phyloP scores from a whole-genome alignment of 345 rosid genomes.

The Salix caprea region DNA sequence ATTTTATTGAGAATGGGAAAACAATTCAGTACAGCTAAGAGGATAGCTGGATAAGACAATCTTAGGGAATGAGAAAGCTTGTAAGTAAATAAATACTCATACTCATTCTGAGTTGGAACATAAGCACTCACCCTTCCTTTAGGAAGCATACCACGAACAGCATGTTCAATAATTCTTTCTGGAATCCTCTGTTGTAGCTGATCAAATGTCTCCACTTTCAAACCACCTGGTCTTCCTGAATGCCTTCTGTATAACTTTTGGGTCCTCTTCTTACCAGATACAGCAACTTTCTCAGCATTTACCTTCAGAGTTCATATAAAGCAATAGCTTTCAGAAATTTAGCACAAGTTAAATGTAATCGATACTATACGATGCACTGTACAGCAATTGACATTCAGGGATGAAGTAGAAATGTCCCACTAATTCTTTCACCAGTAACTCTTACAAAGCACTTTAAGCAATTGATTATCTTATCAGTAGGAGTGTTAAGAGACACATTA shows the following conservation, averaged over 20 bases:
- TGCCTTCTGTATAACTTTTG: conserved; percentile 96
- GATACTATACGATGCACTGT: neutral
- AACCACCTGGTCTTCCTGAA: conserved; percentile 99
- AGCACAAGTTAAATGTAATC: neutral
- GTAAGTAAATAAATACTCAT: neutral
- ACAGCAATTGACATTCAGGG: neutral
- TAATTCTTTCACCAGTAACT: neutral
- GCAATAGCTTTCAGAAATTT: neutral
- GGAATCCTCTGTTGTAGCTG: conserved; percentile 93
- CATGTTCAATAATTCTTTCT: conserved; percentile 93
- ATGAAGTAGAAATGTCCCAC: neutral
- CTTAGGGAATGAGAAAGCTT: neutral
- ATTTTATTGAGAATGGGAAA: too few relatives aligned
- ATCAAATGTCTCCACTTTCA: conserved; percentile 87
- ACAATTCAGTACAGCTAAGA: too few relatives aligned
- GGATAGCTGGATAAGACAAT: too few relatives aligned
- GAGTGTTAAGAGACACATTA: neutral
- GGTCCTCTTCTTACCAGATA: conserved; percentile 87
- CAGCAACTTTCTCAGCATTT: conserved; percentile 94
- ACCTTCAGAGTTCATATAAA: conserved; percentile 42
- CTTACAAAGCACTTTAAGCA: neutral
- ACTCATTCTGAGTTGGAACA: conserved; percentile 3
- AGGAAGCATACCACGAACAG: conserved; percentile 99
- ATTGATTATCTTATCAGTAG: neutral
- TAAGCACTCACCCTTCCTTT: conserved; percentile 78